These are phyloP conservation scores for Mrakia frigida DNA, from an alignment of 768 basidiomycete species.

Conservation along the genomic window DNA sequence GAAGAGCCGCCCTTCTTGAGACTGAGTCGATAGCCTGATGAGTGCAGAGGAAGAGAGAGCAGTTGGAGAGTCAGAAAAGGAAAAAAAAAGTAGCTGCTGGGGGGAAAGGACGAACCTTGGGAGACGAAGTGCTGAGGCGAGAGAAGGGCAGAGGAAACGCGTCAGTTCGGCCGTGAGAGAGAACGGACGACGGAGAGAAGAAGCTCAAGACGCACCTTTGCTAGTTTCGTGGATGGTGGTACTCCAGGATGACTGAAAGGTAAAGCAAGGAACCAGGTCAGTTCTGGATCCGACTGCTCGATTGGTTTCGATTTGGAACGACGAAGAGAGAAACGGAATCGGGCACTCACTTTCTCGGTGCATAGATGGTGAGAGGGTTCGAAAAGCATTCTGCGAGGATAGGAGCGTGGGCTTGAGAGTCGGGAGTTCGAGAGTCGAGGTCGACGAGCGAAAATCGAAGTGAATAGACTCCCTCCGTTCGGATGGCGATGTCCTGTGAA, in stretches of 20 bases:
- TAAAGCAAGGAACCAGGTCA: not conserved
- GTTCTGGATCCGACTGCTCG: not conserved
- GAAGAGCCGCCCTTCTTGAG: slow-evolving; percentile 17
- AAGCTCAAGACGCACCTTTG: not conserved
- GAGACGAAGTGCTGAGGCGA: slow-evolving; percentile 11
- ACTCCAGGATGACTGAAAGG: slow-evolving; percentile 26
- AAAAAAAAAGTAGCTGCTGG: not conserved
- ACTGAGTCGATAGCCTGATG: slow-evolving; percentile 18
- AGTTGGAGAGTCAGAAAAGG: not conserved
- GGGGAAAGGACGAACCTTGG: not conserved
- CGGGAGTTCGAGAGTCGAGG: slow-evolving; percentile 17
- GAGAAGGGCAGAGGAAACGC: not conserved
- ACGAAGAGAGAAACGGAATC: not conserved
- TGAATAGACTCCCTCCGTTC: slow-evolving; percentile 28
- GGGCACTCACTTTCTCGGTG: slow-evolving; percentile 20
- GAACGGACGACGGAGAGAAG: too few species aligned
- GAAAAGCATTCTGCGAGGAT: slow-evolving; percentile 28
- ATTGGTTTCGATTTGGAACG: not conserved
- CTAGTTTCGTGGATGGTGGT: slow-evolving; percentile 18
- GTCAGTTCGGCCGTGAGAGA: not conserved
- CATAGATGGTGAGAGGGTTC: slow-evolving; percentile 17
- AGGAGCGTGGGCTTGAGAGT: slow-evolving; percentile 15
- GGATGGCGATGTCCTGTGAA: slow-evolving; percentile 29
- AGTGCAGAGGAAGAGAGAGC: not conserved
- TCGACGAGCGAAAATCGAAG: slow-evolving; percentile 26